Conservation (phyloP, 2,329 filamentous ascomycete genomes). For the Nigrograna mackinnonii region DNA sequence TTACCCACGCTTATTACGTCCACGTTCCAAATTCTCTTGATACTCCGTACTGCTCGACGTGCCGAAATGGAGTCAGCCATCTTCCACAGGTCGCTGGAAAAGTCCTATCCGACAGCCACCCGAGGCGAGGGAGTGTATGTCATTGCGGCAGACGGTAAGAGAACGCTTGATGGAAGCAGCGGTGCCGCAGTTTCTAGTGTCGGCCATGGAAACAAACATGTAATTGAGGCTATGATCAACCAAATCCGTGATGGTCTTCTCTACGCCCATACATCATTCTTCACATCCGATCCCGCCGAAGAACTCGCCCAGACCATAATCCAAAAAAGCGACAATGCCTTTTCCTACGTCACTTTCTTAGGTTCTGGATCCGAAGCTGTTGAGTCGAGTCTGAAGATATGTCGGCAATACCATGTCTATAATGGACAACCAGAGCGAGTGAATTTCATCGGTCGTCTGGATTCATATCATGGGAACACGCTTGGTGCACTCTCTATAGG, state of each 20-base stretch:
- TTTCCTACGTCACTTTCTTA: constrained; percentile 59
- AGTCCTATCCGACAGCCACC: not conserved
- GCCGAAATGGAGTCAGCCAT: not conserved
- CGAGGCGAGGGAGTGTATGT: constrained; percentile 1
- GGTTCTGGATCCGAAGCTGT: constrained; percentile 55
- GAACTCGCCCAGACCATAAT: constrained; percentile 53
- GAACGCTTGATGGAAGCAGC: constrained; percentile 70
- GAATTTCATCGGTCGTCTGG: constrained; percentile 64
- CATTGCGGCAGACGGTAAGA: not conserved
- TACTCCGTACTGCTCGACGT: no score
- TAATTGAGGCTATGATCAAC: constrained; percentile 60
- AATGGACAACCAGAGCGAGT: constrained; percentile 55
- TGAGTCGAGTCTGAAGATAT: constrained; percentile 54
- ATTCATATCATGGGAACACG: constrained; percentile 71
- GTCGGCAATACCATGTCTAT: constrained; percentile 57
- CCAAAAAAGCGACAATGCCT: constrained; percentile 52
- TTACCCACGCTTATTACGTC: no score
- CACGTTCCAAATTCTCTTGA: no score
- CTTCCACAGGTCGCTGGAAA: not conserved
- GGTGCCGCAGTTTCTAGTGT: constrained; percentile 75
- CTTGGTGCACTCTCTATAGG: constrained; percentile 67
- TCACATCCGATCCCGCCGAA: constrained; percentile 57
- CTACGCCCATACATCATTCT: constrained; percentile 64
- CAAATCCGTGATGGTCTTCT: constrained; percentile 64
- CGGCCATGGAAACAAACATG: constrained; percentile 66